Evolutionary conservation across 2,329 filamentous ascomycete genomes (phyloP).

Genomic region (Curvularia verruculosa): DNA sequence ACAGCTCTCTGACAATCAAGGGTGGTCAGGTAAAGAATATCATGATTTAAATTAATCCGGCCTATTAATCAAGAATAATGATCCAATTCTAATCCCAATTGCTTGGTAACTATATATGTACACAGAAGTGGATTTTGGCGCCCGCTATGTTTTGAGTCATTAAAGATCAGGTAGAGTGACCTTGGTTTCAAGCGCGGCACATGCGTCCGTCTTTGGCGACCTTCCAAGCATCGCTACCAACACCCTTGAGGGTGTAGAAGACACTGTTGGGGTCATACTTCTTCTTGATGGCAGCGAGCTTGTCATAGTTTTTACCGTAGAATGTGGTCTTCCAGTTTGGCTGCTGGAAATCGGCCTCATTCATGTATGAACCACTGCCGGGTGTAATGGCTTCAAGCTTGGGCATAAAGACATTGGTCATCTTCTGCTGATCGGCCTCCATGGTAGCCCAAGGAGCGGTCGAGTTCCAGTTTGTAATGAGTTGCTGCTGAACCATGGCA

Average conservation of each 20-base stretch:
- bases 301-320: constrained; percentile 30
- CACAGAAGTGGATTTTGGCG: too few relatives aligned
- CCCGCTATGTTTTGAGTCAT: too few relatives aligned
- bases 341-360: constrained; percentile 37
- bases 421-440: constrained; percentile 16
- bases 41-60: too few relatives aligned
- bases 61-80: too few relatives aligned
- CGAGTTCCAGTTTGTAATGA: constrained; percentile 30
- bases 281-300: constrained; percentile 28
- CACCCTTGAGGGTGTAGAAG: constrained; percentile 27
- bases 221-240: constrained; percentile 32
- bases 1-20: too few relatives aligned
- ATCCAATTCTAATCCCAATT: too few relatives aligned
- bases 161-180: too few relatives aligned
- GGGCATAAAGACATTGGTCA: constrained; percentile 35
- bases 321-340: constrained; percentile 33
- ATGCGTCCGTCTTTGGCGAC: constrained; percentile 20
- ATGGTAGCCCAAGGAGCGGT: constrained; percentile 19
- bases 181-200: constrained; percentile 12
- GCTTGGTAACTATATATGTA: too few relatives aligned
- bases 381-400: constrained; percentile 29
- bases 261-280: constrained; percentile 30
- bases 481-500: constrained; percentile 25
- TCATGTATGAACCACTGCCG: constrained; percentile 38
- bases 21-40: too few relatives aligned